Percentiles rank a stretch among this genome's conserved stretches.
Conservation (phyloP, 2,329 filamentous ascomycete genomes). For the Verticillium nubilum region DNA sequence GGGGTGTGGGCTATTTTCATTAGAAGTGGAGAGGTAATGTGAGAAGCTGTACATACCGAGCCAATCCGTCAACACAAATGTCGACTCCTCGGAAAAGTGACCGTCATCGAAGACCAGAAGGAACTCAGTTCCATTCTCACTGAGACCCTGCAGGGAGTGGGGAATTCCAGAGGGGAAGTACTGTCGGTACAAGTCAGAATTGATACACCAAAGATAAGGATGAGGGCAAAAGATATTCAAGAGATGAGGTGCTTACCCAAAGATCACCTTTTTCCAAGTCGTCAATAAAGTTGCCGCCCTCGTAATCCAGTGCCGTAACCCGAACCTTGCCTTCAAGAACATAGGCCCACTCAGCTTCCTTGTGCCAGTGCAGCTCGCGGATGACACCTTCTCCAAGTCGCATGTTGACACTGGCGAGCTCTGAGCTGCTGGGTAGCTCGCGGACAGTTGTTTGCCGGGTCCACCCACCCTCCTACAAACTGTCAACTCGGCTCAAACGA, state of each 20-base stretch:
- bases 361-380: constrained; percentile 77
- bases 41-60: constrained; percentile 38
- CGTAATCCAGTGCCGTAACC: constrained; percentile 67
- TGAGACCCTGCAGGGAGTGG: constrained; percentile 69
- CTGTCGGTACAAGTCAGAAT: constrained; percentile 19
- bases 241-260: constrained; percentile 31
- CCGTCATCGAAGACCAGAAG: constrained; percentile 43
- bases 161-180: constrained; percentile 74
- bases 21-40: background rate
- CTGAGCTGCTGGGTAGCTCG: constrained; percentile 58
- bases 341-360: constrained; percentile 74
- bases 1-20: constrained; percentile 55
- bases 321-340: constrained; percentile 66
- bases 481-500: background rate
- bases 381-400: constrained; percentile 67
- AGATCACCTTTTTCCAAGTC: constrained; percentile 71
- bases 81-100: constrained; percentile 53
- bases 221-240: background rate
- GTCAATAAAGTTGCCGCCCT: constrained; percentile 72
- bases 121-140: constrained; percentile 52
- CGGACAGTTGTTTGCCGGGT: constrained; percentile 66
- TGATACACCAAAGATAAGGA: background rate
- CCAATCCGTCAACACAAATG: constrained; percentile 70
- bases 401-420: constrained; percentile 75
- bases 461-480: constrained; percentile 63